Base-by-base conservation (phyloP, 192 early-diverging fungal genomes). In the Ambispora gerdemannii region DNA sequence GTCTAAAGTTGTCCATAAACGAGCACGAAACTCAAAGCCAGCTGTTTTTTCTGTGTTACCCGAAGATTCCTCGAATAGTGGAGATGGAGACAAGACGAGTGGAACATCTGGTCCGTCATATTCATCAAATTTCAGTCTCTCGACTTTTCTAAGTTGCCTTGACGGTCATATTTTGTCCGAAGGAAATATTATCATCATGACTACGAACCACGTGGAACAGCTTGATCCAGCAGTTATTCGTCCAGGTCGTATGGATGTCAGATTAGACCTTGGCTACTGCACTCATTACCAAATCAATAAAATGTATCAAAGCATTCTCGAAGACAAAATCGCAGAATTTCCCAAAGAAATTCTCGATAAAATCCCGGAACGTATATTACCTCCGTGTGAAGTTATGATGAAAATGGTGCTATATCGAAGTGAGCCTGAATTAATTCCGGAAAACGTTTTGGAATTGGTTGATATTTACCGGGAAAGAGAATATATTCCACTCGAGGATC, bases 181-280 rank as follows among this genome's bases (percentile, higher is more conserved):
- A 53, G 75, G 84, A 25, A 81, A 77, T n/a, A 74, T 88, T 22
- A 78, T 88, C 38, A 83, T 88, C 52, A 87, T 88, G 85, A 87
- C 86, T 2, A 78, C 84, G 0, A 88, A 88, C 70, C 84, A 88
- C 65, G 74, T 80, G 10, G 82, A 86, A 62, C 43, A 76, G n/a
- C 71, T 88, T 38, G 87, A 88, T 68, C 83, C 87, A 20, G 86
- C 86, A 6, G 74, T 88, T 31, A 83, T 84, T 56, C 76, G 86
- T 19, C 79, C 83, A 28, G 86, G 89, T 35, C 82, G 87, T 20
- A 86, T 88, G 72, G 86, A 88, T 58, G 38, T 86, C 4, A 82
- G 80, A 74, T 71, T 88, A 15, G 67, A 80, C 50, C 72, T 88
- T 25, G 78, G 78, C 2, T 83, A 86, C 77, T 79, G 78, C 24